These are phyloP conservation scores for Tuber calosporum DNA, from an alignment of 495 filamentous ascomycete genomes.

Conservation along the genomic window DNA sequence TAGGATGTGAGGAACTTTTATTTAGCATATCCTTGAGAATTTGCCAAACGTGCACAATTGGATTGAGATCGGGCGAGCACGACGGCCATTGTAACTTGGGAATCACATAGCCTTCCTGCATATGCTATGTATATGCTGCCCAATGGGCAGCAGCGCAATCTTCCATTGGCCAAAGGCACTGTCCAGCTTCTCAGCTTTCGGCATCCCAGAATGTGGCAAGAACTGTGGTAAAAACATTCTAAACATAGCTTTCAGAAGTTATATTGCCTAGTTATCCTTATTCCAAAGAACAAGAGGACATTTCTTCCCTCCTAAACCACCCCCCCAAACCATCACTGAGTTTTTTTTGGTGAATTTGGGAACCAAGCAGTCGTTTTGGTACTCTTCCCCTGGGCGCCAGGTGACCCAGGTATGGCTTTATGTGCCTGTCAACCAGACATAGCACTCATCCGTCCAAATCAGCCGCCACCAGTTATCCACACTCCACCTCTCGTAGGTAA, in stretches of 20 bases:
- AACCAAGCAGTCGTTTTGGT: too few species aligned
- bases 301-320: constrained; percentile 4
- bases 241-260: constrained; percentile 5
- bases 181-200: not conserved
- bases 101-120: constrained; percentile 7
- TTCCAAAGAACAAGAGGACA: constrained; percentile 6
- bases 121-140: not conserved
- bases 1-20: constrained; percentile 9
- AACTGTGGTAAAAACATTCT: constrained; percentile 7
- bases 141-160: too few species aligned
- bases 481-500: not conserved
- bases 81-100: constrained; percentile 16
- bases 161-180: constrained; percentile 16
- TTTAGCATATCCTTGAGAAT: constrained; percentile 20
- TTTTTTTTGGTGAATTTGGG: constrained; percentile 9
- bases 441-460: constrained; percentile 13
- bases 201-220: constrained; percentile 7
- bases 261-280: constrained; percentile 12
- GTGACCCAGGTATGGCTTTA: too few species aligned
- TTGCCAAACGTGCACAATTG: constrained; percentile 23
- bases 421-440: too few species aligned
- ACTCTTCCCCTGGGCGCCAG: too few species aligned
- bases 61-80: constrained; percentile 23
- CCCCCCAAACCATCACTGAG: constrained; percentile 8
- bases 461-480: not conserved